Conservation (phyloP, 202 grass and related monocot genomes). For the Bolboschoenoplectus hybrid region DNA sequence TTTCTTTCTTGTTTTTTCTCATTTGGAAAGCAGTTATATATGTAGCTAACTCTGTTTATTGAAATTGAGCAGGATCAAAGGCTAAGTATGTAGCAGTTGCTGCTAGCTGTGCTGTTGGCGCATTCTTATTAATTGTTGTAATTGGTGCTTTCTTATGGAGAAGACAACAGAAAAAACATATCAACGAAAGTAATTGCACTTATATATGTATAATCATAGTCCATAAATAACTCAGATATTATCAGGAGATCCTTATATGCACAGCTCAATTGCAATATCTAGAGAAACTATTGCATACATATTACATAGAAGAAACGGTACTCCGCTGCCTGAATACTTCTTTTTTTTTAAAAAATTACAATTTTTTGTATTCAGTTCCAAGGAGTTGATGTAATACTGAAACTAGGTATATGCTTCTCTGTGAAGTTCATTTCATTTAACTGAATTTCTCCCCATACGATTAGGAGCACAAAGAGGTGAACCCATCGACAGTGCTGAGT, state of each 20-base stretch:
- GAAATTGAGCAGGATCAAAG: not conserved
- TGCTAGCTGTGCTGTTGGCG: not conserved
- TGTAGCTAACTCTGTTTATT: not conserved
- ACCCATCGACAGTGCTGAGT: too few relatives aligned
- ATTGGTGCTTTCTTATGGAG: not conserved
- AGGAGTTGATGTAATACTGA: not conserved
- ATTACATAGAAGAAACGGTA: too few relatives aligned
- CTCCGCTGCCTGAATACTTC: too few relatives aligned
- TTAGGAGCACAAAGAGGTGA: too few relatives aligned
- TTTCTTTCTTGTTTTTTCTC: not conserved
- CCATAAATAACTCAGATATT: not conserved
- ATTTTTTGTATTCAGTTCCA: too few relatives aligned
- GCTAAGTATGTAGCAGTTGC: not conserved
- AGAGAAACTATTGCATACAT: too few relatives aligned
- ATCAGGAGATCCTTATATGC: not conserved
- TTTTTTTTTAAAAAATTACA: too few relatives aligned
- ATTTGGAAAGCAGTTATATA: not conserved
- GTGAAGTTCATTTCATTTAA: too few relatives aligned
- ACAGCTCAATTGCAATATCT: not conserved
- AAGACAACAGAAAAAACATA: not conserved
- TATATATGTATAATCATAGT: too few relatives aligned
- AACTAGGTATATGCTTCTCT: too few relatives aligned
- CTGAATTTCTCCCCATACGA: too few relatives aligned
- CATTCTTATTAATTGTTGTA: not conserved
- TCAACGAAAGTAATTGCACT: not conserved